Evolutionary conservation across 768 basidiomycete genomes (phyloP), one percentile per base, ranked within the genome.

Genomic region (Pleurotus tuoliensis): DNA sequence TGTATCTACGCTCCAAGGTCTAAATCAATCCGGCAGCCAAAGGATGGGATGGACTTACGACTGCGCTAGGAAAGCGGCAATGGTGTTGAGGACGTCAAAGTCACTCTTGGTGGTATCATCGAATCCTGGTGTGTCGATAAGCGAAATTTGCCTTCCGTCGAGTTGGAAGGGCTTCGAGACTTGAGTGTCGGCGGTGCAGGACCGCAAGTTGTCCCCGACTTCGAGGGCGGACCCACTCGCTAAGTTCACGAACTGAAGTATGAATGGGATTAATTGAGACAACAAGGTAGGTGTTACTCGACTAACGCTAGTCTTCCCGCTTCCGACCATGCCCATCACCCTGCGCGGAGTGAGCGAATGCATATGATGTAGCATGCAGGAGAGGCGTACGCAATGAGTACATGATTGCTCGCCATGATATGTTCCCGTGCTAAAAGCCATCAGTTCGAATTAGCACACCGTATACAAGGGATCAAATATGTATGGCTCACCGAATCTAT

Each of bases 71-170:
- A 58, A 62, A 37, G 44, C 49, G 37, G 59, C 50, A 15, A 75
- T 73, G 58, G 69, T 62, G 48, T 66, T 69, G 55, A 75, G 62
- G 40, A 73, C 56, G n/a, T 71, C 67, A 7, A 66, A 63, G 38
- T 73, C 73, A 24, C 62, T 70, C 40, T 62, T 63, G 16, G 43
- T 54, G 3, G 70, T 73, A 57, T 77, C 72, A 38, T 76, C 75
- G 43, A 77, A 76, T 6, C 75, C 75, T 0, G 77, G 75, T 1
- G 76, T 78, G 46, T 76, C 75, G 16, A 76, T 66, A 37, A 76
- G 59, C 1, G 57, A 66, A 40, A 75, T 65, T 4, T 52, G 45
- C 13, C 56, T 55, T n/a, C 63, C 68, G 30, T 71, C 64, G n/a
- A 76, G 62, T 25, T 45, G 47, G 50, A 75, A 71, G 0, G 63